A percentile compares a stretch with the other conserved stretches of the same genome.
Evolutionary conservation across 306 rosid genomes (phyloP).

Genomic region (Lathyrus tuberosus): DNA sequence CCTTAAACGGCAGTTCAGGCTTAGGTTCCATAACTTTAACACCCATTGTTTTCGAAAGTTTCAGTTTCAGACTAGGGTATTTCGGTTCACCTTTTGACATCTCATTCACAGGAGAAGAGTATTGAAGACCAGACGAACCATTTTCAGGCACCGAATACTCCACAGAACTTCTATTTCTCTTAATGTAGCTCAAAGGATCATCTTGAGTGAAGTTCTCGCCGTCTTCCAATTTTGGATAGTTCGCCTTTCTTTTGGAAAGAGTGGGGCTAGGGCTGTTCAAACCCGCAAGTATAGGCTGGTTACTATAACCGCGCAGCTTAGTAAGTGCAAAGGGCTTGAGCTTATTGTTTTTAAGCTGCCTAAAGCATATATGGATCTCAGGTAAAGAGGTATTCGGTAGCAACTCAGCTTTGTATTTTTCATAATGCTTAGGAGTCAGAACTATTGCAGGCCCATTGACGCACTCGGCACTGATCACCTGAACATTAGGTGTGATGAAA

Average conservation of each 20-base stretch:
- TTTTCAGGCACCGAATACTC: slow-evolving; percentile 47
- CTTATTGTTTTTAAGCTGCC: slow-evolving; percentile 67
- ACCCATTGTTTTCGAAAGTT: slow-evolving; percentile 53
- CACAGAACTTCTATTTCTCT: slow-evolving; percentile 51
- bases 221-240: slow-evolving; percentile 47
- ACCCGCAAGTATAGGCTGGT: slow-evolving; percentile 62
- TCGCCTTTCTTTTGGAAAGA: slow-evolving; percentile 50
- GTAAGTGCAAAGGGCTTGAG: slow-evolving; percentile 70
- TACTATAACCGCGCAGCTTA: slow-evolving; percentile 68
- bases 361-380: slow-evolving; percentile 63
- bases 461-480: slow-evolving; percentile 82
- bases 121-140: slow-evolving; percentile 43
- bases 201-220: slow-evolving; percentile 49
- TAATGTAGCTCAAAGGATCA: slow-evolving; percentile 47
- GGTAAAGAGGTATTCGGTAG: slow-evolving; percentile 46
- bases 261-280: slow-evolving; percentile 43
- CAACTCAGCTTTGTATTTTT: slow-evolving; percentile 50
- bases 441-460: slow-evolving; percentile 77
- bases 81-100: slow-evolving; percentile 43
- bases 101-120: slow-evolving; percentile 37
- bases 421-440: slow-evolving; percentile 78
- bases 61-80: slow-evolving; percentile 66
- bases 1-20: slow-evolving; percentile 52
- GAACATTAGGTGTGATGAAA: slow-evolving; percentile 81
- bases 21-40: slow-evolving; percentile 44